A percentile compares a stretch with the other conserved stretches of the same genome.
These are phyloP conservation scores for Suhomyces panamericanus DNA, from an alignment of 1,139 yeast species.

Conservation along the genomic window DNA sequence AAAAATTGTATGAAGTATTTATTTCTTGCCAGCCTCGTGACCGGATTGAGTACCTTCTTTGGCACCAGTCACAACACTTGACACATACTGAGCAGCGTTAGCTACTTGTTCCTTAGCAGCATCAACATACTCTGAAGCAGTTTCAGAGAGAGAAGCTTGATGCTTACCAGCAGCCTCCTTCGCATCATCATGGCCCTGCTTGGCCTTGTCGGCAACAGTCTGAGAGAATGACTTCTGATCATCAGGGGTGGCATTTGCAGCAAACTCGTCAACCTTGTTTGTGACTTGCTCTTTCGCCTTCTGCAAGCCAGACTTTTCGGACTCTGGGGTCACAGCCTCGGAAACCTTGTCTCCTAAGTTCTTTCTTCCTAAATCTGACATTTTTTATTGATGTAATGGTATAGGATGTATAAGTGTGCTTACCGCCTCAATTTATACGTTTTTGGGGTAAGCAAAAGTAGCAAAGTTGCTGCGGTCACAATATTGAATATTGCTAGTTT, in stretches of 20 bases:
- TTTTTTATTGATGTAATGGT: conserved; percentile 18
- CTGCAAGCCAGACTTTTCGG: conserved; percentile 62
- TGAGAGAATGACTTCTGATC: conserved; percentile 68
- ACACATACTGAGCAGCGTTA: conserved; percentile 63
- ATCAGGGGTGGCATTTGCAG: conserved; percentile 60
- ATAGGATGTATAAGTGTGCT: neutral
- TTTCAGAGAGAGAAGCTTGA: conserved; percentile 47
- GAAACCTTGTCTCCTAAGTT: conserved; percentile 63
- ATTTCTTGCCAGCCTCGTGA: conserved; percentile 36
- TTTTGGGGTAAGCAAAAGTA: neutral
- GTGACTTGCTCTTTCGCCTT: conserved; percentile 73
- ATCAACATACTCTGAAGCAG: conserved; percentile 61
- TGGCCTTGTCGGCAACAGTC: conserved; percentile 53
- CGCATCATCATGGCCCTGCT: conserved; percentile 48
- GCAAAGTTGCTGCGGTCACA: no score
- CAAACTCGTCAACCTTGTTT: conserved; percentile 62
- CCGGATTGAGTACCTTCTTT: conserved; percentile 55
- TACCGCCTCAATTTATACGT: neutral
- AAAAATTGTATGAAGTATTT: conserved; percentile 4
- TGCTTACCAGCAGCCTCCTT: conserved; percentile 25
- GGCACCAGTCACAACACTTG: conserved; percentile 61
- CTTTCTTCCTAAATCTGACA: conserved; percentile 84
- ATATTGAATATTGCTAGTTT: no score
- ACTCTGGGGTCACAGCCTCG: conserved; percentile 73
- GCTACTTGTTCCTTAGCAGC: conserved; percentile 61